phyloP scores from a whole-genome alignment of 345 rosid genomes.

The Gynandropsis gynandra region DNA sequence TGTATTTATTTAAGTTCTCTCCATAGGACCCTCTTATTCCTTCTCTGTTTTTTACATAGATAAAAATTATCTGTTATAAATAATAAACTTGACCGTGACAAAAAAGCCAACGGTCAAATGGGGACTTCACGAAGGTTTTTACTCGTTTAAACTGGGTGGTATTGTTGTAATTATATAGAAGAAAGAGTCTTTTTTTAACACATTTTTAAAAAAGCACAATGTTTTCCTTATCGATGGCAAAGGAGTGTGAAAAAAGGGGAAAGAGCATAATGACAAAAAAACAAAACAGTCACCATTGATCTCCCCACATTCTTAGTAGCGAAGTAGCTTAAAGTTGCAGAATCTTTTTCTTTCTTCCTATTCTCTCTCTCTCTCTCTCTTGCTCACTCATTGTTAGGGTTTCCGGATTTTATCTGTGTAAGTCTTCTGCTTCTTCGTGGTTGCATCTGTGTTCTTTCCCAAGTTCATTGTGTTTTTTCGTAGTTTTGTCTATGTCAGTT shows the following conservation, averaged over 20 bases:
- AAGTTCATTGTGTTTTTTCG: not conserved
- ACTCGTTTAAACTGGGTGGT: conserved; percentile 9
- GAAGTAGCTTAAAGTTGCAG: conserved; percentile 39
- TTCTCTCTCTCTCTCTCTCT: not conserved
- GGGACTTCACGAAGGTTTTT: no score
- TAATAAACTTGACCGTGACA: no score
- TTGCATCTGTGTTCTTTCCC: conserved; percentile 9
- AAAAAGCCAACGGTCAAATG: no score
- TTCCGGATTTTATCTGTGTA: conserved; percentile 17
- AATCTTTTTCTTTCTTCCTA: not conserved
- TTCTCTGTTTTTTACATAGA: no score
- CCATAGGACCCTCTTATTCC: no score
- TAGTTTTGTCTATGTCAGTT: not conserved
- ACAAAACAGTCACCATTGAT: conserved; percentile 11
- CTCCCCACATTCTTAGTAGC: conserved; percentile 34
- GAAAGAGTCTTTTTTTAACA: conserved; percentile 10
- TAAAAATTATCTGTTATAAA: no score
- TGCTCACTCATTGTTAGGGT: conserved; percentile 27
- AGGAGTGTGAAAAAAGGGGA: conserved; percentile 10
- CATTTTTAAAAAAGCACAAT: conserved; percentile 14
- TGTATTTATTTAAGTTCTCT: no score
- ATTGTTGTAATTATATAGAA: conserved; percentile 9
- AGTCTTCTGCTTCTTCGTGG: conserved; percentile 16
- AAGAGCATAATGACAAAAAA: conserved; percentile 15
- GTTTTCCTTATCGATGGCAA: not conserved